Evolutionary conservation across 371 early-diverging fungal genomes (phyloP), one percentile per base, ranked within the genome.

Genomic region (Actinomortierella wolfii): DNA sequence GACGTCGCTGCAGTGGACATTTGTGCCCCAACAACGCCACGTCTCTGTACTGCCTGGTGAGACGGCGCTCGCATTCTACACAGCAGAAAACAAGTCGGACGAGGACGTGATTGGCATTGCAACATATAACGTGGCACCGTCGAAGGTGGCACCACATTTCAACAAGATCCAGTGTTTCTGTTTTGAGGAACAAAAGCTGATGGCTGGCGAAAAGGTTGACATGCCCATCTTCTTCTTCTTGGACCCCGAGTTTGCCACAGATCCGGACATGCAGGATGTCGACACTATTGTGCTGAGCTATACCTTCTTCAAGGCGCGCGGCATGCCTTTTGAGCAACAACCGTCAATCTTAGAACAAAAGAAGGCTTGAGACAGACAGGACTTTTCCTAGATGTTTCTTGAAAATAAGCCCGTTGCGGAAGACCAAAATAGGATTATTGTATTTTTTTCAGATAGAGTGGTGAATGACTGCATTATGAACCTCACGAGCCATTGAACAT

Each of bases 151-250:
- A 3, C 85, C 83, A 17, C 92, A 97, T 57, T 97, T 97, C 64
- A 98, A 97, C 87, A 98, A 97, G 84, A 97, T 97, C 57, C 99
- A 99, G 74, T 99, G 99, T 76, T 99, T 99, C 64, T 99, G 99
- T 68, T 99, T 99, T 81, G 99, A 99, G 69, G 97, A 98, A 71
- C 98, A 99, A 77, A 91, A 88, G 77, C 79, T 99, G 55, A 84
- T 78, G 39, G 91, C 97, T 0, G 89, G 88, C 1, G 99, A 99
- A 78, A 90, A 94, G 59, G 94, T 99, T 3, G 99, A 99, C 64
- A 99, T 99, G 99, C 99, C 99, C 8, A 97, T 99, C 29, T 99
- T 98, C 67, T 99, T 99, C 80, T 99, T 94, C 68, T 91, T 99
- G 55, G 99, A 99, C 64, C 98, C 98, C 9, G 98, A 95, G 73